phyloP scores from a whole-genome alignment of 495 filamentous ascomycete species.

The Xeromyces bisporus region DNA sequence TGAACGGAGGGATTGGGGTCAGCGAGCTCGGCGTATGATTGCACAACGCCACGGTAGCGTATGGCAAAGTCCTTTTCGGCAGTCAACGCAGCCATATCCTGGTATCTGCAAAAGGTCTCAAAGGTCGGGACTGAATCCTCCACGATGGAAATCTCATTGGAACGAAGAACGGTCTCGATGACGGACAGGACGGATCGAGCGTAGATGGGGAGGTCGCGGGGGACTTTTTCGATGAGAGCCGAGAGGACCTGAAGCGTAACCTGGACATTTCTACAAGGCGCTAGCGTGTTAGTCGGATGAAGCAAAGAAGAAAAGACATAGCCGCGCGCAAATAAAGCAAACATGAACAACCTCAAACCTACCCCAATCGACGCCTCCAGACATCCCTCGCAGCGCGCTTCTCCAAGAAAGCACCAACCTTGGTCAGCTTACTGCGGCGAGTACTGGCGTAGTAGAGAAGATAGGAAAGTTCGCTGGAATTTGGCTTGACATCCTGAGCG shows the following conservation, averaged over 20 bases:
- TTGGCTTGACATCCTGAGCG: constrained; percentile 76
- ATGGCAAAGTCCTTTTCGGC: constrained; percentile 66
- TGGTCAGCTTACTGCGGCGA: constrained; percentile 81
- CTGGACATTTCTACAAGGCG: constrained; percentile 56
- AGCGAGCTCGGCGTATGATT: constrained; percentile 62
- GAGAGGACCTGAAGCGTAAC: constrained; percentile 79
- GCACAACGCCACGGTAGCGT: constrained; percentile 68
- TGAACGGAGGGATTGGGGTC: constrained; percentile 20
- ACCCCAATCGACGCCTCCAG: constrained; percentile 65
- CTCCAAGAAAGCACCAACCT: constrained; percentile 80
- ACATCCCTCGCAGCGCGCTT: constrained; percentile 81
- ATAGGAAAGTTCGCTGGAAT: constrained; percentile 87
- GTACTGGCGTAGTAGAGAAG: constrained; percentile 90
- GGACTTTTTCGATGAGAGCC: constrained; percentile 79
- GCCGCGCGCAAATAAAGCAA: background rate
- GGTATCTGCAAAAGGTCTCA: constrained; percentile 63
- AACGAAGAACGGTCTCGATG: constrained; percentile 57
- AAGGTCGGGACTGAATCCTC: constrained; percentile 76
- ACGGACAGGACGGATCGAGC: constrained; percentile 64
- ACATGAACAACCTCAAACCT: constrained; percentile 18
- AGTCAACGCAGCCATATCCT: constrained; percentile 59
- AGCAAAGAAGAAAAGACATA: background rate
- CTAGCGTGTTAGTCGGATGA: constrained; percentile 1
- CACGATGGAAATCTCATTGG: constrained; percentile 71
- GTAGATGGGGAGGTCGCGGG: constrained; percentile 76